These are phyloP conservation scores for Eucalyptus cloeziana DNA, from an alignment of 345 rosid species.

Conservation along the genomic window DNA sequence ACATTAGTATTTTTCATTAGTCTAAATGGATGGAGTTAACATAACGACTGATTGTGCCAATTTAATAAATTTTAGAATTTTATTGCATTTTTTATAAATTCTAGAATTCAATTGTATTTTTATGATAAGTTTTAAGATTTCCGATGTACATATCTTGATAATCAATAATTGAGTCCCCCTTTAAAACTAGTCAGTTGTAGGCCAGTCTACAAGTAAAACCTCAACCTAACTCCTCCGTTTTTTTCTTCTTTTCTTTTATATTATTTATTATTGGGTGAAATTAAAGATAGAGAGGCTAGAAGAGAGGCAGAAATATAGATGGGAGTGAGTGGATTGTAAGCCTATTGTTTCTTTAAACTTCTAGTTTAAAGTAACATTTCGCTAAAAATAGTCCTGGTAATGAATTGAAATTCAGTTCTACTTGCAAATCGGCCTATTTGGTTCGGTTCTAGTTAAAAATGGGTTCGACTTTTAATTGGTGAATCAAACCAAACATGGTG, in stretches of 20 bases:
- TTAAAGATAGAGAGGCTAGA: neutral
- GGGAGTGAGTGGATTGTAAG: neutral
- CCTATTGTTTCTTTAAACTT: neutral
- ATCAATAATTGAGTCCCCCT: too few relatives aligned
- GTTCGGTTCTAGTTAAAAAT: too few relatives aligned
- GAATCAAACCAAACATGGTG: neutral
- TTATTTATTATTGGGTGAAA: neutral
- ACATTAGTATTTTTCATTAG: too few relatives aligned
- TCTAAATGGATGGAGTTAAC: neutral
- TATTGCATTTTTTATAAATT: neutral
- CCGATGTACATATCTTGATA: rapidly evolving
- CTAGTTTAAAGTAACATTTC: neutral
- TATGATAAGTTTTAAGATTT: too few relatives aligned
- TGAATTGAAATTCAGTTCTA: neutral
- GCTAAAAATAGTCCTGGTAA: neutral
- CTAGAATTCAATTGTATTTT: too few relatives aligned
- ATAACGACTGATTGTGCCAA: neutral
- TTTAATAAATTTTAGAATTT: too few relatives aligned
- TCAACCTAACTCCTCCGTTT: neutral
- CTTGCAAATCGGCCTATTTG: neutral
- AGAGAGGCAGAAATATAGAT: neutral
- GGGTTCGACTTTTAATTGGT: neutral
- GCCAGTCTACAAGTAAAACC: neutral
- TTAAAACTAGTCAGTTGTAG: neutral
- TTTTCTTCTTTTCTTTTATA: neutral